phyloP scores from a whole-genome alignment of 164 flowering plant genomes.

The Brasenia schreberi region DNA sequence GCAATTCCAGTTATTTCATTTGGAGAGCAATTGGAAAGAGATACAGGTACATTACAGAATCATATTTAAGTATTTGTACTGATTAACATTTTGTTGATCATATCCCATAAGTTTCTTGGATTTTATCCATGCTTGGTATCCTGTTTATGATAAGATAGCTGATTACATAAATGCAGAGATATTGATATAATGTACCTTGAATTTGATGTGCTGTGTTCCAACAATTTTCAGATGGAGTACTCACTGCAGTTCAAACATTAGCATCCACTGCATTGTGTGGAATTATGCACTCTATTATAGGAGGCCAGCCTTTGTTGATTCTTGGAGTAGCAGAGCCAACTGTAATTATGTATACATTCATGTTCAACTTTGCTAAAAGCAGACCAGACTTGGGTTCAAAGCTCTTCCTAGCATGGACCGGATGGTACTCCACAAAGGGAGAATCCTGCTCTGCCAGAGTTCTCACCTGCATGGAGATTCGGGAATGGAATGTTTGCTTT shows the following conservation, averaged over 20 bases:
- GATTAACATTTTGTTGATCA: too few species aligned
- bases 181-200: too few species aligned
- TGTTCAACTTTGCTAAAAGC: constrained; percentile 86
- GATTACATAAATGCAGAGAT: too few species aligned
- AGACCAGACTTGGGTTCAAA: constrained; percentile 71
- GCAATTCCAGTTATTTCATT: constrained; percentile 96
- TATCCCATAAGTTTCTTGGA: too few species aligned
- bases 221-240: constrained; percentile 46
- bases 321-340: constrained; percentile 99
- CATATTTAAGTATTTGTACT: too few species aligned
- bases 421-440: constrained; percentile 83
- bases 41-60: constrained; percentile 38
- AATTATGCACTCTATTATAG: constrained; percentile 81
- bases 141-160: too few species aligned
- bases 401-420: constrained; percentile 87
- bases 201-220: too few species aligned
- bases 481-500: constrained; percentile 97
- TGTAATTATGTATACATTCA: constrained; percentile 94
- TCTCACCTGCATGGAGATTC: constrained; percentile 84
- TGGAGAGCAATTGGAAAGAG: constrained; percentile 88
- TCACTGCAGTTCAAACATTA: constrained; percentile 94
- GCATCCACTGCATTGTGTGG: constrained; percentile 95
- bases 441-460: constrained; percentile 28
- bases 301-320: constrained; percentile 96
- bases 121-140: too few species aligned